Conservation (phyloP, 169 alveolate species). For the Eimeria mitis region DNA sequence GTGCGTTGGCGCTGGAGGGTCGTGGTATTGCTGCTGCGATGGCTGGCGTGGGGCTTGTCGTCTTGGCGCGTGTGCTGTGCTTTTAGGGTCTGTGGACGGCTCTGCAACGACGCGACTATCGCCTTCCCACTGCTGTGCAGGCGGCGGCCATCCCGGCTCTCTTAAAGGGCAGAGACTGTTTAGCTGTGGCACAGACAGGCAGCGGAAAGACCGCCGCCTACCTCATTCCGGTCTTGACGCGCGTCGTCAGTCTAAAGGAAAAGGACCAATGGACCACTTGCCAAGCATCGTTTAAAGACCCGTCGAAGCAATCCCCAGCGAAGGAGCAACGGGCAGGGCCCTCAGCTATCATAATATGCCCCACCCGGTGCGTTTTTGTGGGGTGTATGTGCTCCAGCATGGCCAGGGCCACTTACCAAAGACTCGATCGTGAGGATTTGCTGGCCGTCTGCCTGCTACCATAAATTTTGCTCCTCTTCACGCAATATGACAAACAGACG, state of each 20-base stretch:
- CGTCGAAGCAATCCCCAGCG: slow-evolving; percentile 1
- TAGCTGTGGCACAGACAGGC: slow-evolving; percentile 99
- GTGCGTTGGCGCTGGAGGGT: neutral
- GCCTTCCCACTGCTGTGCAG: slow-evolving; percentile 98
- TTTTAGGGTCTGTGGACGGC: slow-evolving; percentile 73
- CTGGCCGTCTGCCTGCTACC: neutral
- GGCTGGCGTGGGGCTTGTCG: neutral
- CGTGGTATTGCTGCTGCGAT: neutral
- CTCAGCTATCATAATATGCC: slow-evolving; percentile 67
- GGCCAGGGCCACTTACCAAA: neutral
- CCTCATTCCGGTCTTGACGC: slow-evolving; percentile 98
- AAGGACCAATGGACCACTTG: slow-evolving; percentile 69
- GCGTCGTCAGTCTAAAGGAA: slow-evolving; percentile 96
- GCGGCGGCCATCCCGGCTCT: slow-evolving; percentile 96
- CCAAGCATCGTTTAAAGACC: slow-evolving; percentile 20
- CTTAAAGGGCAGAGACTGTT: slow-evolving; percentile 95
- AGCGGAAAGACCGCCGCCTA: slow-evolving; percentile 99
- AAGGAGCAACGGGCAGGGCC: slow-evolving; percentile 61
- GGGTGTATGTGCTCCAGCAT: neutral
- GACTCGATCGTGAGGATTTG: neutral
- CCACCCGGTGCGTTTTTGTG: slow-evolving; percentile 69
- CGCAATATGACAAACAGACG: neutral
- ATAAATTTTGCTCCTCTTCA: neutral
- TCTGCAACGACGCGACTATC: slow-evolving; percentile 88
- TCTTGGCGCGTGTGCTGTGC: neutral